Conservation (phyloP, 352 stramenopile species). For the Pseudoperonospora humuli region DNA sequence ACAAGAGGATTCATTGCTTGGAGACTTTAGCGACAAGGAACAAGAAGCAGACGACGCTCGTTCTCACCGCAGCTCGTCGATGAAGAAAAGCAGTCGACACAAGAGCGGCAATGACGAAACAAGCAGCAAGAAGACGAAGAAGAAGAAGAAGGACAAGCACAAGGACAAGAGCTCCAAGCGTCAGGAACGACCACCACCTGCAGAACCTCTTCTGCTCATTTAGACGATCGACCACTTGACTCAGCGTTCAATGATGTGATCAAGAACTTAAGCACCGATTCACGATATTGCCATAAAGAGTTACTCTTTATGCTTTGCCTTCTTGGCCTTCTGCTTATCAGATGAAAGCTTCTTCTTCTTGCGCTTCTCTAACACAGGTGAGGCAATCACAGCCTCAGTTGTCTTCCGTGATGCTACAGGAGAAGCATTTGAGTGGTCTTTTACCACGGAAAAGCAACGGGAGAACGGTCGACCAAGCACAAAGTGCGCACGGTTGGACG, state of each 20-base stretch:
- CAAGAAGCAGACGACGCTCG: slow-evolving; percentile 20
- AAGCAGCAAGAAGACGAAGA: slow-evolving; percentile 24
- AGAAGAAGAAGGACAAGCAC: slow-evolving; percentile 28
- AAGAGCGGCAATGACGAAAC: slow-evolving; percentile 39
- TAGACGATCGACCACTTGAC: slow-evolving; percentile 34
- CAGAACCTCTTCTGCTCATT: slow-evolving; percentile 72
- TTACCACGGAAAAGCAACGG: slow-evolving; percentile 63
- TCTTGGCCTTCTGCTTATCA: slow-evolving; percentile 46
- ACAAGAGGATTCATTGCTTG: slow-evolving; percentile 29
- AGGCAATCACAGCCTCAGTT: slow-evolving; percentile 1
- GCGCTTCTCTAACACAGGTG: slow-evolving; percentile 17
- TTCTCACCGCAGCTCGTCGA: slow-evolving; percentile 22
- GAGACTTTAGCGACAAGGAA: slow-evolving; percentile 34
- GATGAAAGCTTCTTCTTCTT: slow-evolving; percentile 29
- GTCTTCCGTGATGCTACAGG: slow-evolving; percentile 10
- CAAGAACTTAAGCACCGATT: too few species aligned
- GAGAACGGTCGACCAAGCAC: slow-evolving; percentile 67
- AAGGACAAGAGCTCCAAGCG: slow-evolving; percentile 51
- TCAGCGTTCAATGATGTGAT: too few species aligned
- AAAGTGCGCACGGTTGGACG: slow-evolving; percentile 49
- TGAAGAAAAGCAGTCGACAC: slow-evolving; percentile 37
- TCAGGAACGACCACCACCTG: slow-evolving; percentile 24
- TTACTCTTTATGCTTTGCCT: slow-evolving; percentile 46
- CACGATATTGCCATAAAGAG: slow-evolving; percentile 5
- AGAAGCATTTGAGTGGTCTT: slow-evolving; percentile 25